Evolutionary conservation across 1,284 basidiomycete genomes (phyloP), one percentile per base, ranked within the genome.

Genomic region (Neonothopanus nambi): DNA sequence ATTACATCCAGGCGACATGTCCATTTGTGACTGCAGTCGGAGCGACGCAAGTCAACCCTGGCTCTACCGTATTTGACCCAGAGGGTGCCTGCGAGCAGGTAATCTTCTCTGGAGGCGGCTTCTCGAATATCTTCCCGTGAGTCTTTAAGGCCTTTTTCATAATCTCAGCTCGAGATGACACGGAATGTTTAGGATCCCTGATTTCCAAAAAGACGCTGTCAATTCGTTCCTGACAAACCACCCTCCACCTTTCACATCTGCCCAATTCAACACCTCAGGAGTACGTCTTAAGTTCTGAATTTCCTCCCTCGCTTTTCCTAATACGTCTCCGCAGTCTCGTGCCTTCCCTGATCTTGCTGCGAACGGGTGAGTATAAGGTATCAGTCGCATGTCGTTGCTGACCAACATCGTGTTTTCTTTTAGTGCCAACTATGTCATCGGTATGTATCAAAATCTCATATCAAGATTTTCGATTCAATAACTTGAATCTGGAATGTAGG

Each of bases 1-100:
- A 15, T 24, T 23, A 18, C 21, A 5, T 21, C 40, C 72, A 79
- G 46, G 70, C 72, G 1, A 71, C 74, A 6, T 82, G 80, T 65
- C 80, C 81, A 4, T 83, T 72, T 55, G 67, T 79, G 8, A 80
- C 77, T 9, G 72, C 74, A n/a, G 78, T 82, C 44, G 80, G 80
- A 30, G 79, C 78, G 17, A 81, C 79, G 3, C 76, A 81, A 63
- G 70, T 77, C 28, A 71, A 72, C 30, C 67, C 71, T 13, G 71
- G 71, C 28, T 63, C 70, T 24, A 74, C 66, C 20, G 70, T 72
- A 6, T 63, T 63, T 30, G 68, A 70, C 39, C 67, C 71, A n/a
- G 73, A 77, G 60, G 66, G 63, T 23, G 70, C 70, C 30, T 76
- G 73, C 59, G 69, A 71, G 54, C 65, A 71, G 48, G 67, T 70